Percentiles rank a stretch among this genome's conserved stretches.
Evolutionary conservation across 768 basidiomycete genomes (phyloP).

Genomic region (Cystofilobasidium ferigula): DNA sequence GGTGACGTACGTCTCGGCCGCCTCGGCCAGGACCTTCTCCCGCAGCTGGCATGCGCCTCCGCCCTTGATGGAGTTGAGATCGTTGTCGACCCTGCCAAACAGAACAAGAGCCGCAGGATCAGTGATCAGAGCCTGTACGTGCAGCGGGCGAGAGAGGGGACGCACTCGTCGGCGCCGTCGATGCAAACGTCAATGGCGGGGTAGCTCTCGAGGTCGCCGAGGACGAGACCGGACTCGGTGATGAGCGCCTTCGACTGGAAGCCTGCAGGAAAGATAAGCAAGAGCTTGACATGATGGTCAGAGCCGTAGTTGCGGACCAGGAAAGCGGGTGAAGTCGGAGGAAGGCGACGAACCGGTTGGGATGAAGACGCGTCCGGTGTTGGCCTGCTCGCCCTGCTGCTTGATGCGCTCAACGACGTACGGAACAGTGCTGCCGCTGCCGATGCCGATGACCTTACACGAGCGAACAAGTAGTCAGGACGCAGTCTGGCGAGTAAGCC

Average conservation of each 20-base stretch:
- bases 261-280: slow-evolving; percentile 39
- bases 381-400: slow-evolving; percentile 62
- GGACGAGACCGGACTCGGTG: slow-evolving; percentile 57
- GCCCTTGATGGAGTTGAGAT: slow-evolving; percentile 89
- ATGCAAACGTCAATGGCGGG: slow-evolving; percentile 88
- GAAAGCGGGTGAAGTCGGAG: background rate
- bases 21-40: slow-evolving; percentile 96
- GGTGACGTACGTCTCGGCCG: slow-evolving; percentile 60
- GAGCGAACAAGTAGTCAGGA: background rate
- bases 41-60: slow-evolving; percentile 60
- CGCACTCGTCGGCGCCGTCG: slow-evolving; percentile 93
- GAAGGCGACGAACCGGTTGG: slow-evolving; percentile 55
- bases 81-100: slow-evolving; percentile 60
- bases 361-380: slow-evolving; percentile 73
- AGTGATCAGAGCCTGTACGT: background rate
- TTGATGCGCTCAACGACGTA: slow-evolving; percentile 93
- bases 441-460: slow-evolving; percentile 68
- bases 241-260: slow-evolving; percentile 97
- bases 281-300: background rate
- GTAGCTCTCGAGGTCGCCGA: slow-evolving; percentile 85
- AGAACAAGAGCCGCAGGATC: background rate
- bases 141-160: slow-evolving; percentile 6
- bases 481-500: background rate
- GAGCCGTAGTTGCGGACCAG: background rate
- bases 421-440: slow-evolving; percentile 73